Conservation (phyloP, 2,329 filamentous ascomycete species). For the Corinectria fuckeliana region DNA sequence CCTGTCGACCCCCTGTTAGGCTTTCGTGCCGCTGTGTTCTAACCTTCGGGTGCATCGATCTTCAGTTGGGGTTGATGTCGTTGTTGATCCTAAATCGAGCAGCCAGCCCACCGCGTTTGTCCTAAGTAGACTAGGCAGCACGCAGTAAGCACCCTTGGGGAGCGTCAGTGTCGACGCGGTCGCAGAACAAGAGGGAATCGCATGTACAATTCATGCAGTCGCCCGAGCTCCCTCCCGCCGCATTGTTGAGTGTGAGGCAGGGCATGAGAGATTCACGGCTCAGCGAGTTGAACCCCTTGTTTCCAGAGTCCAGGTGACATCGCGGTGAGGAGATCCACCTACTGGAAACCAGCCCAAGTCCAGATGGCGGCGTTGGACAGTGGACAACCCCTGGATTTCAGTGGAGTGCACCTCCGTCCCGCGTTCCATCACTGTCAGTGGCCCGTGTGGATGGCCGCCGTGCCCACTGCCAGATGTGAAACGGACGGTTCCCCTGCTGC, state of each 20-base stretch:
- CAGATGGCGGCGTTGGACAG: neutral
- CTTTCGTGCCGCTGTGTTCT: neutral
- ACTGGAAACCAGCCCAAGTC: slow-evolving; percentile 15
- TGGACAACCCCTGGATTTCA: neutral
- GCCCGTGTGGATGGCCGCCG: neutral
- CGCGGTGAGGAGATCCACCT: slow-evolving; percentile 6
- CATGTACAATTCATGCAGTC: slow-evolving; percentile 9
- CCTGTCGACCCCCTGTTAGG: slow-evolving; percentile 5
- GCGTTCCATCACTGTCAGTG: slow-evolving; percentile 2
- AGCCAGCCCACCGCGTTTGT: neutral
- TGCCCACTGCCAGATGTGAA: slow-evolving; percentile 8
- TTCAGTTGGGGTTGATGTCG: neutral
- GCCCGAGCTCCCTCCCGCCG: slow-evolving; percentile 2
- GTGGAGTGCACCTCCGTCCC: slow-evolving; percentile 7
- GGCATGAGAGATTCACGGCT: neutral
- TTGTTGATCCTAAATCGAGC: slow-evolving; percentile 16
- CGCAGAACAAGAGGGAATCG: slow-evolving; percentile 8
- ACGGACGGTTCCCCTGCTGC: slow-evolving; percentile 3
- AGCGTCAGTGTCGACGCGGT: neutral
- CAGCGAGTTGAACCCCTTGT: neutral
- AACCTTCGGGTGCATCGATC: neutral
- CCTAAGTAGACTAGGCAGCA: no score
- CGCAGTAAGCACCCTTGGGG: neutral
- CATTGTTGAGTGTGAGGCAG: neutral
- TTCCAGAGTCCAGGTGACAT: slow-evolving; percentile 9